A percentile compares a stretch with the other conserved stretches of the same genome.
These are phyloP conservation scores for Colletotrichum costaricense DNA, from an alignment of 2,329 filamentous ascomycete genomes.

Conservation along the genomic window DNA sequence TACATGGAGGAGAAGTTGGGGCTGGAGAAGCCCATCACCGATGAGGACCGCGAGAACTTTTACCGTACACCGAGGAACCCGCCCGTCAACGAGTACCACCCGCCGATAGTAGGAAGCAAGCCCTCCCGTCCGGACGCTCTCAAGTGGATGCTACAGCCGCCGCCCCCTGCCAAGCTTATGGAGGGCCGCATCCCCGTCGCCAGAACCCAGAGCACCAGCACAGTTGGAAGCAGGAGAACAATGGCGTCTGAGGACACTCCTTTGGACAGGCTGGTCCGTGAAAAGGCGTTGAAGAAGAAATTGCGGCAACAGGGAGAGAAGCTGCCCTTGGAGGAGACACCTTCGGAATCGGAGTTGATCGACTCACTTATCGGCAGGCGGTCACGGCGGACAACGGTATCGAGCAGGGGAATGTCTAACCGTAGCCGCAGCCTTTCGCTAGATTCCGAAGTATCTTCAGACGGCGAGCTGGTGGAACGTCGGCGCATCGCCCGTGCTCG, in stretches of 20 bases:
- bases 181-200: constrained; percentile 82
- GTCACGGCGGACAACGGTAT: constrained; percentile 33
- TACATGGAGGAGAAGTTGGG: constrained; percentile 64
- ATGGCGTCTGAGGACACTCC: constrained; percentile 53
- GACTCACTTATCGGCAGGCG: constrained; percentile 50
- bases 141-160: constrained; percentile 93
- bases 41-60: constrained; percentile 65
- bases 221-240: constrained; percentile 60
- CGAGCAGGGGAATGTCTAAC: constrained; percentile 40
- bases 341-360: constrained; percentile 56
- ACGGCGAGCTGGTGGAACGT: constrained; percentile 35
- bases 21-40: constrained; percentile 63
- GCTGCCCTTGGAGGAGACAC: constrained; percentile 42
- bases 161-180: constrained; percentile 91
- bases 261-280: constrained; percentile 56
- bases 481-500: constrained; percentile 23
- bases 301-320: constrained; percentile 50
- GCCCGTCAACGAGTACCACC: constrained; percentile 87
- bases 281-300: constrained; percentile 59
- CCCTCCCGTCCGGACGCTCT: constrained; percentile 77
- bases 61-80: constrained; percentile 72
- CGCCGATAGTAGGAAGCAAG: constrained; percentile 83
- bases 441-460: constrained; percentile 45
- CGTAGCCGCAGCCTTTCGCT: constrained; percentile 52
- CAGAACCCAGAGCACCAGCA: constrained; percentile 69